phyloP scores from a whole-genome alignment of 495 filamentous ascomycete species.

The Penicillium macrosclerotiorum region DNA sequence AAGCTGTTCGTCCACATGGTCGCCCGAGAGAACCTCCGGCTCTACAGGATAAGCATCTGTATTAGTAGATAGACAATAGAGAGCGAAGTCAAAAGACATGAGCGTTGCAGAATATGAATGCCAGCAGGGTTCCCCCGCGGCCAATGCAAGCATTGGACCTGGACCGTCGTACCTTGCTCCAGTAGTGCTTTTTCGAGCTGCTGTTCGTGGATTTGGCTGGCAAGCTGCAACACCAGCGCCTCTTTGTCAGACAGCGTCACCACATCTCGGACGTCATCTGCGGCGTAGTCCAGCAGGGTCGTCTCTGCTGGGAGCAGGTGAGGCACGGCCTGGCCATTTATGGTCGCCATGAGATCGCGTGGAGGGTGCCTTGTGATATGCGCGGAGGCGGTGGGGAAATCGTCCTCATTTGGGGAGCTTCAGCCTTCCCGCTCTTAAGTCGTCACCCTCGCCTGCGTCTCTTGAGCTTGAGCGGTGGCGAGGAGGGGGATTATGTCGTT shows the following conservation, averaged over 20 bases:
- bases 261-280: slow-evolving; percentile 43
- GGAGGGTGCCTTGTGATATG: slow-evolving; percentile 38
- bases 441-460: too few relatives aligned
- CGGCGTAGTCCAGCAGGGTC: slow-evolving; percentile 39
- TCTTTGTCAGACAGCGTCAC: slow-evolving; percentile 61
- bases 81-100: slow-evolving; percentile 4
- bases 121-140: not conserved
- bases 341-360: slow-evolving; percentile 44
- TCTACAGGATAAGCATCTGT: slow-evolving; percentile 17
- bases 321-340: slow-evolving; percentile 31
- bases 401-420: slow-evolving; percentile 17
- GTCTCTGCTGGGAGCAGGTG: slow-evolving; percentile 38
- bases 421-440: slow-evolving; percentile 14
- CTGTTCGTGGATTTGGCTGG: slow-evolving; percentile 66
- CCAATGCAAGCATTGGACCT: not conserved
- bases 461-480: slow-evolving; percentile 35
- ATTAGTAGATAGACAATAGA: slow-evolving; percentile 8
- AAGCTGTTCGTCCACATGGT: slow-evolving; percentile 51
- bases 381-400: slow-evolving; percentile 21
- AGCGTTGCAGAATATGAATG: not conserved
- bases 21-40: slow-evolving; percentile 32
- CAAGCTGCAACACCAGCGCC: slow-evolving; percentile 60
- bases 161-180: slow-evolving; percentile 43
- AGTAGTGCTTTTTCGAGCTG: slow-evolving; percentile 67
- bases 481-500: slow-evolving; percentile 61